Conservation (phyloP, 306 rosid species). For the Datisca glomerata region DNA sequence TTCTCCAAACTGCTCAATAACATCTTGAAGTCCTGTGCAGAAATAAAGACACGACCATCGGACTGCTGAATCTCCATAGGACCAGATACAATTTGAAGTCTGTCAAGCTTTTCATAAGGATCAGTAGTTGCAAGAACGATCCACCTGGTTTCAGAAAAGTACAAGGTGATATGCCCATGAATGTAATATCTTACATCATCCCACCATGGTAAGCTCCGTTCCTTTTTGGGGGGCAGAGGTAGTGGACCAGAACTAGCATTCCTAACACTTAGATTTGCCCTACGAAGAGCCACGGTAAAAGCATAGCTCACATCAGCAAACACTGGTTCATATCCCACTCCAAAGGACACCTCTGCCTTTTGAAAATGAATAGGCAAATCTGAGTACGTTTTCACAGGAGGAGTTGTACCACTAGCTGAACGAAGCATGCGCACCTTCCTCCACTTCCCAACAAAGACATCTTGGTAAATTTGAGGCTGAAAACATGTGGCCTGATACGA, state of each 20-base stretch:
- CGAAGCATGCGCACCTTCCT: constrained; percentile 91
- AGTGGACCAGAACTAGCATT: constrained; percentile 30
- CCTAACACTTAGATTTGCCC: constrained; percentile 83
- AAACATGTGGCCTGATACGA: constrained; percentile 82
- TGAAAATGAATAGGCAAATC: constrained; percentile 73
- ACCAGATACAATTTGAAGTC: constrained; percentile 55
- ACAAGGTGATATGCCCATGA: constrained; percentile 69
- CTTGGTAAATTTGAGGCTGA: constrained; percentile 91
- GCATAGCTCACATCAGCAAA: constrained; percentile 95
- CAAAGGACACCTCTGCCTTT: constrained; percentile 73
- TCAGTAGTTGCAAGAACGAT: constrained; percentile 72
- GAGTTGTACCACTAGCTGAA: constrained; percentile 96
- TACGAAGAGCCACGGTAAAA: constrained; percentile 86
- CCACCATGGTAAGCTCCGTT: constrained; percentile 98
- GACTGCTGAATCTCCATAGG: constrained; percentile 84
- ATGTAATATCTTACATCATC: constrained; percentile 95
- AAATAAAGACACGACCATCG: constrained; percentile 67
- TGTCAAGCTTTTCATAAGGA: constrained; percentile 94
- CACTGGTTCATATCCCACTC: constrained; percentile 92
- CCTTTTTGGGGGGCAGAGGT: constrained; percentile 64
- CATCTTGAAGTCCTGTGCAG: constrained; percentile 68
- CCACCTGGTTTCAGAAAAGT: constrained; percentile 65
- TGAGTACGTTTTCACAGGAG: constrained; percentile 81
- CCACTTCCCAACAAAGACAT: constrained; percentile 87
- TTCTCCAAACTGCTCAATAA: constrained; percentile 83